Conservation (phyloP, 768 basidiomycete genomes). For the Boletales sp. region DNA sequence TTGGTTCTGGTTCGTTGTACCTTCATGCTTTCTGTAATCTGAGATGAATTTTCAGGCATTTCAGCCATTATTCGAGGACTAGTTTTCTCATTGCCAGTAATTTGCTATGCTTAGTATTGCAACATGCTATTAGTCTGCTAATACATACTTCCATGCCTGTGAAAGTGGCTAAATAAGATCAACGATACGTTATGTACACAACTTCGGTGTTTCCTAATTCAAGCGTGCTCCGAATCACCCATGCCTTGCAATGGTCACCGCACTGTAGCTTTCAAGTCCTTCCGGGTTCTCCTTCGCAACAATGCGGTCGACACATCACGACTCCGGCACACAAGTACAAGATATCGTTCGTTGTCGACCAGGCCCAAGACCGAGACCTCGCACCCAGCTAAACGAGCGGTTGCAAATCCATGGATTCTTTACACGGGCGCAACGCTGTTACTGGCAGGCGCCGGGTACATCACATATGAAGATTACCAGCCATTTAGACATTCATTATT, state of each 20-base stretch:
- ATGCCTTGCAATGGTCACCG: conserved; percentile 18
- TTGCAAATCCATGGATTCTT: conserved; percentile 20
- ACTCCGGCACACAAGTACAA: conserved; percentile 3
- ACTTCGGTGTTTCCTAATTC: neutral
- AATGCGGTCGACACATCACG: conserved; percentile 4
- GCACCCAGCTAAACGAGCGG: conserved; percentile 2
- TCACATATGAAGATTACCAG: conserved; percentile 65
- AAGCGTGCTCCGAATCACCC: neutral
- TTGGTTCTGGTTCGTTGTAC: neutral
- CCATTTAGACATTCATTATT: conserved; percentile 74
- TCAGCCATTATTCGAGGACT: conserved; percentile 33
- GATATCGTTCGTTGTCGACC: conserved; percentile 11
- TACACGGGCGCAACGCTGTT: conserved; percentile 23
- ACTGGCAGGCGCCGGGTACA: conserved; percentile 29
- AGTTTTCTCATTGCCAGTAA: conserved; percentile 1
- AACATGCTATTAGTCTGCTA: no score
- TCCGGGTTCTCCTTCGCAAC: conserved; percentile 5
- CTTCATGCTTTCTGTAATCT: neutral
- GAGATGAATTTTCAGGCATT: conserved; percentile 18
- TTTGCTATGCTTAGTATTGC: neutral
- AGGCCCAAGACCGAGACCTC: neutral
- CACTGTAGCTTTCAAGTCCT: conserved; percentile 9
- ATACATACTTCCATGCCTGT: no score
- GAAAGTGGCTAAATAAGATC: no score
- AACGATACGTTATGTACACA: neutral